phyloP scores from a whole-genome alignment of 768 basidiomycete genomes.

The Tulasnella sp. region DNA sequence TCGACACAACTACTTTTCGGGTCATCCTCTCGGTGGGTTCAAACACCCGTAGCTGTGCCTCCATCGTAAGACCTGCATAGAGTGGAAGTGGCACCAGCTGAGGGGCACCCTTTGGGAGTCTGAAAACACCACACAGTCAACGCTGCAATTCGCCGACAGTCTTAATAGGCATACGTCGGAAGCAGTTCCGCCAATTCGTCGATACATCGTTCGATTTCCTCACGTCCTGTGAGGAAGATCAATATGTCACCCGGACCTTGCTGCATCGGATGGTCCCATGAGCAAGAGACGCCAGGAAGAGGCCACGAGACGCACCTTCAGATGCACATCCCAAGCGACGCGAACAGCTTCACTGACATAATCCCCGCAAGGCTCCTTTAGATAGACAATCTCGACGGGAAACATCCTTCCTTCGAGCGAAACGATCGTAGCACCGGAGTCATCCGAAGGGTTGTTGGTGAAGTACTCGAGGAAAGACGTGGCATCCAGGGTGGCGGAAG shows the following conservation, averaged over 20 bases:
- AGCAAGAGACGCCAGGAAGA: neutral
- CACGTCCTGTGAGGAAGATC: slow-evolving; percentile 87
- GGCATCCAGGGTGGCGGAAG: slow-evolving; percentile 94
- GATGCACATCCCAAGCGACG: slow-evolving; percentile 59
- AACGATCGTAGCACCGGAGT: slow-evolving; percentile 73
- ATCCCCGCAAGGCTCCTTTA: slow-evolving; percentile 62
- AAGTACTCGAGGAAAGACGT: slow-evolving; percentile 83
- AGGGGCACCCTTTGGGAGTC: slow-evolving; percentile 36
- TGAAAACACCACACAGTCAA: slow-evolving; percentile 34
- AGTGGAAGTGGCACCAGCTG: slow-evolving; percentile 60
- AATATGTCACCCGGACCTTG: slow-evolving; percentile 80
- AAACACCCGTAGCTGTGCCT: slow-evolving; percentile 82
- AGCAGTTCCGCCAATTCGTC: slow-evolving; percentile 69
- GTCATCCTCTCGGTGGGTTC: slow-evolving; percentile 57
- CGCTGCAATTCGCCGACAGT: neutral
- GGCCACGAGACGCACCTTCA: slow-evolving; percentile 44
- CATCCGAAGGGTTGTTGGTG: slow-evolving; percentile 45
- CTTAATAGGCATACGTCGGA: slow-evolving; percentile 40
- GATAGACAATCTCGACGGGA: slow-evolving; percentile 87
- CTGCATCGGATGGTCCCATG: slow-evolving; percentile 31
- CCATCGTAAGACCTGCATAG: slow-evolving; percentile 77
- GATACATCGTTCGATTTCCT: slow-evolving; percentile 86
- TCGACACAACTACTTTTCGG: slow-evolving; percentile 83
- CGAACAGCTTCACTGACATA: slow-evolving; percentile 75
- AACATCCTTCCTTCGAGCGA: slow-evolving; percentile 90